phyloP scores from a whole-genome alignment of 2,329 filamentous ascomycete genomes.

The Fonsecaea multimorphosa region DNA sequence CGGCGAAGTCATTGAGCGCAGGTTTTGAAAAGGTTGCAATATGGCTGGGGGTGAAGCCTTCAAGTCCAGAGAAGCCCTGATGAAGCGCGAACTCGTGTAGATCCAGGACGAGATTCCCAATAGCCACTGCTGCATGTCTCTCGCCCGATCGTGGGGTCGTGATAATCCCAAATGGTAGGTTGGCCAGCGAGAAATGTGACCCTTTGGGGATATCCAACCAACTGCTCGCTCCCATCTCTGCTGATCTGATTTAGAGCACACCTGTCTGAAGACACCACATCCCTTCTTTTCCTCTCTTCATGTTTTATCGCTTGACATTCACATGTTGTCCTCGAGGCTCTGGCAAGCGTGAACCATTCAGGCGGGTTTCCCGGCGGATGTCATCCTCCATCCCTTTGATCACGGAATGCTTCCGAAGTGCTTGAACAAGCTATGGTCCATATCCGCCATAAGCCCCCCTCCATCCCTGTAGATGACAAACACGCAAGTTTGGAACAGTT shows the following conservation, averaged over 20 bases:
- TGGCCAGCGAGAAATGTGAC: slow-evolving; percentile 55
- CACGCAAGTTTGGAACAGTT: neutral
- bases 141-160: slow-evolving; percentile 43
- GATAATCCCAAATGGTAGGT: slow-evolving; percentile 63
- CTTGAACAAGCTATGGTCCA: neutral
- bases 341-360: neutral
- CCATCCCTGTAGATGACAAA: neutral
- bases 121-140: slow-evolving; percentile 16
- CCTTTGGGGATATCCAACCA: slow-evolving; percentile 22
- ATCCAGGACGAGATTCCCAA: slow-evolving; percentile 24
- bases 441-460: neutral
- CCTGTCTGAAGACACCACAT: neutral
- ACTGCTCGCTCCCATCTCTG: neutral
- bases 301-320: too few species aligned
- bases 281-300: too few species aligned
- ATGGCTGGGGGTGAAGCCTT: slow-evolving; percentile 53
- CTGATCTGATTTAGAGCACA: neutral
- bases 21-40: slow-evolving; percentile 67
- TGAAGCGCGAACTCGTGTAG: slow-evolving; percentile 45
- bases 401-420: neutral
- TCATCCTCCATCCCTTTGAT: neutral
- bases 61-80: slow-evolving; percentile 66
- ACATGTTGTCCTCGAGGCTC: too few species aligned
- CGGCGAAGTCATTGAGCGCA: slow-evolving; percentile 74
- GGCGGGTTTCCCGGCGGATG: slow-evolving; percentile 19